Conservation (phyloP, 164 flowering plant species). For the Chimonanthus praecox region DNA sequence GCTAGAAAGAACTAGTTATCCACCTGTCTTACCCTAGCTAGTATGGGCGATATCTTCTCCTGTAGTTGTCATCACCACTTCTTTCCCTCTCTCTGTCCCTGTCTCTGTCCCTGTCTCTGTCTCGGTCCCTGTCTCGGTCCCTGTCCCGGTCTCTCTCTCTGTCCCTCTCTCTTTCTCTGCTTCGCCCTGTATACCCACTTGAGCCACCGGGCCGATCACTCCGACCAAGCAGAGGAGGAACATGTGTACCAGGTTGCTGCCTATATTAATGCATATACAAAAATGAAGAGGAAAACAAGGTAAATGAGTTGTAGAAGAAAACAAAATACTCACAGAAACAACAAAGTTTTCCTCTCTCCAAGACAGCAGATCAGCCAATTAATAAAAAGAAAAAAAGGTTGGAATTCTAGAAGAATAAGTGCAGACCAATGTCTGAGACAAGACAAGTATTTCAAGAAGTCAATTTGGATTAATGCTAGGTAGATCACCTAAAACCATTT, state of each 20-base stretch:
- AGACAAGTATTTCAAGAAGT: no score
- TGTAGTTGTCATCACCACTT: conserved; percentile 50
- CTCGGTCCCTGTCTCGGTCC: conserved; percentile 24
- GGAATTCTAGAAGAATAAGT: no score
- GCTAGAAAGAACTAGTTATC: background rate
- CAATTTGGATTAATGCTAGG: no score
- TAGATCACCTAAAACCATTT: no score
- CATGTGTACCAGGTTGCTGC: conserved; percentile 85
- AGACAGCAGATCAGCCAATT: no score
- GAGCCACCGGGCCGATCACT: conserved; percentile 51
- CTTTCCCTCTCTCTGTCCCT: conserved; percentile 5
- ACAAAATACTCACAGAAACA: no score
- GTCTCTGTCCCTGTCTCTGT: conserved; percentile 31
- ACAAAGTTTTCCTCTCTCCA: no score
- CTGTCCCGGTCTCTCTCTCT: conserved; percentile 2
- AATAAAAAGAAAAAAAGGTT: no score
- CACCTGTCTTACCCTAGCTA: conserved; percentile 16
- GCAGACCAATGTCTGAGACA: no score
- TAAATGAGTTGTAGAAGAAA: background rate
- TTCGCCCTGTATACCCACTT: conserved; percentile 45
- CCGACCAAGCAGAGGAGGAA: conserved; percentile 47
- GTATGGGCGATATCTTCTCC: conserved; percentile 80
- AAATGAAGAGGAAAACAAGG: background rate
- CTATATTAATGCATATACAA: conserved; percentile 34
- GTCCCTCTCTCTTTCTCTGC: conserved; percentile 32